phyloP scores from a whole-genome alignment of 768 basidiomycete genomes.

The Mycena maculata region DNA sequence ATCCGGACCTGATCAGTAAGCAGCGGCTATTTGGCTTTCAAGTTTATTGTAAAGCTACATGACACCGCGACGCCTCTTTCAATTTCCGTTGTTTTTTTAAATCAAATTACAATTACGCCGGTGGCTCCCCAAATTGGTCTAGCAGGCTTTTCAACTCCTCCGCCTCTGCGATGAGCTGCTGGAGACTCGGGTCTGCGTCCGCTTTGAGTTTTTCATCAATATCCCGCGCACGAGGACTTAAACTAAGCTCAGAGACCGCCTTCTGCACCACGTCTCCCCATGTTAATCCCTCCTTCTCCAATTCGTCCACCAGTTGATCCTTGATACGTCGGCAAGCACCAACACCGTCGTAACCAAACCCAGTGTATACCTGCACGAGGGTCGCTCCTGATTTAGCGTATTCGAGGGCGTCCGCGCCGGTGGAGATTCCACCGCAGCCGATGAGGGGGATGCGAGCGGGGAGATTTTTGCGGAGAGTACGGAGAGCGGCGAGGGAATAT shows the following conservation, averaged over 20 bases:
- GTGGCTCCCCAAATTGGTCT: constrained; percentile 54
- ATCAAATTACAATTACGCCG: constrained; percentile 14
- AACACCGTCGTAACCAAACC: constrained; percentile 90
- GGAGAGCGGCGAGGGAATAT: constrained; percentile 78
- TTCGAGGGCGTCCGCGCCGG: constrained; percentile 89
- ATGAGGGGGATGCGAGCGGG: constrained; percentile 88
- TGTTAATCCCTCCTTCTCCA: constrained; percentile 73
- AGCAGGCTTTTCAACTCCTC: constrained; percentile 56
- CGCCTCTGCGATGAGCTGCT: constrained; percentile 58
- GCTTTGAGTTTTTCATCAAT: constrained; percentile 28
- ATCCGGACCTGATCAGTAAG: neutral
- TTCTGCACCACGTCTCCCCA: constrained; percentile 78
- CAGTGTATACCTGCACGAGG: constrained; percentile 91
- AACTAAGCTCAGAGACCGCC: constrained; percentile 64
- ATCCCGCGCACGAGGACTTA: constrained; percentile 40
- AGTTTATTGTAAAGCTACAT: too few relatives aligned
- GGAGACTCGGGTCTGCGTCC: constrained; percentile 45
- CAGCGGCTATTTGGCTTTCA: too few relatives aligned
- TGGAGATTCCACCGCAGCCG: constrained; percentile 92
- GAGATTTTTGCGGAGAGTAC: constrained; percentile 79
- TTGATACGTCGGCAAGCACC: constrained; percentile 91
- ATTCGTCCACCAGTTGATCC: constrained; percentile 78
- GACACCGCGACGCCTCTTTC: constrained; percentile 2
- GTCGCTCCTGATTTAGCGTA: constrained; percentile 91
- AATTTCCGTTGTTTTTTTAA: too few relatives aligned